Conservation (phyloP, 2,329 filamentous ascomycete genomes). For the Zelopaecilomyces penicillatus region DNA sequence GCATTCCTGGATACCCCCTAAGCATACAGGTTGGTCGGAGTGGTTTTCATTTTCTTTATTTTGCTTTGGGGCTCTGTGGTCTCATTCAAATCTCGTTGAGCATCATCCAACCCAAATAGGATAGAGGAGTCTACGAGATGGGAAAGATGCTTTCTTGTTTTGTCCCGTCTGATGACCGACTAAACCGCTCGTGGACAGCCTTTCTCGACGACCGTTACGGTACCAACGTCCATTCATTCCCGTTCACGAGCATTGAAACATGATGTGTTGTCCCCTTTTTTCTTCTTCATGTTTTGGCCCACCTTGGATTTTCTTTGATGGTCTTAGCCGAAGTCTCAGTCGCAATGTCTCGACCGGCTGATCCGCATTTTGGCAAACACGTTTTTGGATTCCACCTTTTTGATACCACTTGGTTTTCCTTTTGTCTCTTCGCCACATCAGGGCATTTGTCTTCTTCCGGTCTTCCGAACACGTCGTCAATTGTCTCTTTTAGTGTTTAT, state of each 20-base stretch:
- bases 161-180: too few relatives aligned
- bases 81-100: constrained; percentile 22
- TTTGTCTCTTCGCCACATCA: not conserved
- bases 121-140: constrained; percentile 31
- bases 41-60: constrained; percentile 20
- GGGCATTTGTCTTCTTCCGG: too few relatives aligned
- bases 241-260: too few relatives aligned
- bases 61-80: constrained; percentile 20
- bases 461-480: too few relatives aligned
- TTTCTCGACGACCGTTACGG: too few relatives aligned
- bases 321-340: constrained; percentile 2
- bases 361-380: constrained; percentile 3
- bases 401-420: constrained; percentile 10
- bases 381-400: constrained; percentile 4
- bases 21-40: constrained; percentile 25
- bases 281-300: too few relatives aligned
- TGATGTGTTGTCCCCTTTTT: too few relatives aligned
- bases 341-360: constrained; percentile 5
- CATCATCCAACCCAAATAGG: constrained; percentile 26
- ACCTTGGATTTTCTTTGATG: not conserved
- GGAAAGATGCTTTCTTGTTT: not conserved
- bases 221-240: too few relatives aligned
- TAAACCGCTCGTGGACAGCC: too few relatives aligned
- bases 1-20: constrained; percentile 26
- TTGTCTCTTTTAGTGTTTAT: too few relatives aligned